Percentiles rank a stretch among this genome's conserved stretches.
Conservation (phyloP, 352 stramenopile species). For the Globisporangium nunn region DNA sequence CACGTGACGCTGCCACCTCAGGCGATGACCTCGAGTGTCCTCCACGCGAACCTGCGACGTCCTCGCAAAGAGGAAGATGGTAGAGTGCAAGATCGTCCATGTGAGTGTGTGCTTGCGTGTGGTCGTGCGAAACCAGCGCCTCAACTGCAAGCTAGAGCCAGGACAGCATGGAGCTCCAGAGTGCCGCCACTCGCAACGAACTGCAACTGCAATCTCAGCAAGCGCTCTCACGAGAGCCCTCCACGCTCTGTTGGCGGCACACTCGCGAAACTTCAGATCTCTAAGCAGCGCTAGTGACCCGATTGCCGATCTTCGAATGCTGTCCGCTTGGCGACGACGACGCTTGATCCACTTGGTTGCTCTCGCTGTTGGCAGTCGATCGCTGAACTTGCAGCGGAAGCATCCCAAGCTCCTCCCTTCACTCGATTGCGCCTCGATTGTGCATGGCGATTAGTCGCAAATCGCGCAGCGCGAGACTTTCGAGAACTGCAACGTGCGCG, state of each 20-base stretch:
- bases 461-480: background rate
- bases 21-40: background rate
- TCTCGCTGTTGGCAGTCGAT: too few relatives aligned
- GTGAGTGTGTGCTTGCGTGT: background rate
- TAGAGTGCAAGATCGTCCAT: background rate
- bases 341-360: too few relatives aligned
- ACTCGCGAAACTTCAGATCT: too few relatives aligned
- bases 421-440: background rate
- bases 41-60: background rate
- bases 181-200: too few relatives aligned
- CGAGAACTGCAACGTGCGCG: background rate
- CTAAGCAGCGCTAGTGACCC: background rate
- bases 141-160: constrained; percentile 5
- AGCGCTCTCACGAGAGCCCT: background rate
- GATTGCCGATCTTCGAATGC: background rate
- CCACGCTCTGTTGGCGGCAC: background rate
- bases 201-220: background rate
- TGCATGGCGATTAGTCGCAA: background rate
- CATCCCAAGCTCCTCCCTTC: background rate
- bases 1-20: background rate
- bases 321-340: too few relatives aligned
- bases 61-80: background rate
- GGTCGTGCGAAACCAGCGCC: background rate
- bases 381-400: too few relatives aligned
- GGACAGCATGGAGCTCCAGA: background rate